Conservation (phyloP, 2,329 filamentous ascomycete genomes). For the Fusarium pseudonygamai region DNA sequence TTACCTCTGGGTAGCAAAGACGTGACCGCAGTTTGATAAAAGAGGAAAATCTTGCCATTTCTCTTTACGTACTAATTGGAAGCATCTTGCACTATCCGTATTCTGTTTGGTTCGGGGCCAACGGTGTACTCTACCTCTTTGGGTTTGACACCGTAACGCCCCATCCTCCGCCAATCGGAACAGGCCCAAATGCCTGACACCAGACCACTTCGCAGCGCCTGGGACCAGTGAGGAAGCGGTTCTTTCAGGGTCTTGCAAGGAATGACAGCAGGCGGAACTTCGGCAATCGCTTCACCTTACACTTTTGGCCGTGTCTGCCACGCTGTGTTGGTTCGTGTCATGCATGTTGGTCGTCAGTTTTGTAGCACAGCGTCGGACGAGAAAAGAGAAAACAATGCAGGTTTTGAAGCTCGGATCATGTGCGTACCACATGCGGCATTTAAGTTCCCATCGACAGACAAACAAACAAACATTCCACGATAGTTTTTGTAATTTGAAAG, state of each 20-base stretch:
- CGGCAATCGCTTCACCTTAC: not conserved
- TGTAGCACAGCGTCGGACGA: not conserved
- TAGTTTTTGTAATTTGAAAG: not conserved
- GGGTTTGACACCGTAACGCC: not conserved
- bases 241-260: not conserved
- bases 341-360: not conserved
- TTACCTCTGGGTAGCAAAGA: too few relatives aligned
- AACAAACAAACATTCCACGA: not conserved
- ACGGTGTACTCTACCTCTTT: not conserved
- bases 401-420: not conserved
- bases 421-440: slow-evolving; percentile 1
- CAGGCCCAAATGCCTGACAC: not conserved
- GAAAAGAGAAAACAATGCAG: slow-evolving; percentile 13
- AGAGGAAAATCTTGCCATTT: not conserved
- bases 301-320: not conserved
- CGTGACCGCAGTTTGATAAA: rapidly evolving
- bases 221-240: not conserved
- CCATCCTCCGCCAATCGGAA: not conserved
- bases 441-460: not conserved
- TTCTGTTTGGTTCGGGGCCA: not conserved
- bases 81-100: too few relatives aligned
- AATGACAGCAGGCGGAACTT: not conserved
- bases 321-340: not conserved
- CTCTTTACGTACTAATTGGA: too few relatives aligned
- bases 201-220: not conserved